These are phyloP conservation scores for Blastomyces silverae DNA, from an alignment of 2,329 filamentous ascomycete genomes.

Conservation along the genomic window DNA sequence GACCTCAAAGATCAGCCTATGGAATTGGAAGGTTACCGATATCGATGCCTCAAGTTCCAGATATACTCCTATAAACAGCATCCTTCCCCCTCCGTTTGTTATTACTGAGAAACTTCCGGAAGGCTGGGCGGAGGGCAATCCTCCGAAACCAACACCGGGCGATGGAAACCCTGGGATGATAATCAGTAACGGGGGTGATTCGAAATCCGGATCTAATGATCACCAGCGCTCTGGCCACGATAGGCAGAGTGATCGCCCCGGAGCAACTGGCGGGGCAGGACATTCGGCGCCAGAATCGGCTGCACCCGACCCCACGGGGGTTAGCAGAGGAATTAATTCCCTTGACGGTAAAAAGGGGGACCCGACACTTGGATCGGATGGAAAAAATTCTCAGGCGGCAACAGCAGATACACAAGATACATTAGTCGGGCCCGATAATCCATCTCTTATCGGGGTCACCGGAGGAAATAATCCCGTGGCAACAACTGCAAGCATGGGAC, in stretches of 20 bases:
- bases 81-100: slow-evolving; percentile 18
- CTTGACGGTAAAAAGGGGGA: too few species aligned
- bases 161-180: background rate
- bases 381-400: background rate
- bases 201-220: background rate
- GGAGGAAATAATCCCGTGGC: background rate
- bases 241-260: too few species aligned
- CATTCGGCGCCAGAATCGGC: too few species aligned
- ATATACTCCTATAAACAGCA: slow-evolving; percentile 16
- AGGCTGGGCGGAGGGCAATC: background rate
- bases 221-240: too few species aligned
- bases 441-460: background rate
- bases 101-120: slow-evolving; percentile 17
- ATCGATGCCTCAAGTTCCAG: background rate
- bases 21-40: slow-evolving; percentile 15
- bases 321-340: too few species aligned
- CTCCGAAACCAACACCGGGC: background rate
- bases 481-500: background rate
- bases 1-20: slow-evolving; percentile 17
- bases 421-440: background rate
- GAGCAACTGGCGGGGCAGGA: too few species aligned
- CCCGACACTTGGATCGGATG: too few species aligned
- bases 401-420: background rate
- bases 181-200: background rate
- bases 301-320: too few species aligned